Evolutionary conservation across 805 yeast genomes (phyloP), one percentile per base, ranked within the genome.

Genomic region (Candida incommunis): DNA sequence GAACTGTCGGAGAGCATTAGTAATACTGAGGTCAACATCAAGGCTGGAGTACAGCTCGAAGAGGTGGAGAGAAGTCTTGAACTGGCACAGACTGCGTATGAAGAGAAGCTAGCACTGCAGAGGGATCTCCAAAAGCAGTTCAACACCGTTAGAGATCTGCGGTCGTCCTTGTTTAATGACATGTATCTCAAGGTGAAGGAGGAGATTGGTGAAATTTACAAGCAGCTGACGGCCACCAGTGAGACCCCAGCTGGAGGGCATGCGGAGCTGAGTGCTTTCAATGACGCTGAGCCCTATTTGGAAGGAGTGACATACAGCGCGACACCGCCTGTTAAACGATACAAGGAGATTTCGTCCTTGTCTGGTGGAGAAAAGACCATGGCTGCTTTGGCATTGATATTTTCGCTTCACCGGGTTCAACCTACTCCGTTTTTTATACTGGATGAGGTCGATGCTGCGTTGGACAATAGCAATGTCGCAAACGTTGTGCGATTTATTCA

Each of bases 361-460:
- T 86, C 96, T 1, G 98, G 98, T 45, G 98, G 98, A 45, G 98
- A 92, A 59, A 87, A 88, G 59, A 84, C 96, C 1, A 80, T 92
- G 60, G 98, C 98, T 2, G 98, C 98, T 0, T 66, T 92, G 50
- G 96, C 97, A 0, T 67, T 92, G 50, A 62, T 92, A 42, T 92
- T 92, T 65, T 88, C 97, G 0, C 77, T 88, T 37, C 96, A 92
- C 59, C 79, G 94, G 0, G 82, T 68, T 63, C 90, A 80, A 43
- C 96, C 96, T 2, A 81, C 96, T 1, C 98, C 98, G 25, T 92
- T 92, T 59, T 90, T 92, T 59, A 95, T 92, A 0, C 67, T 92
- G 40, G 98, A 92, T 61, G 98, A 92, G 63, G 87, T 92, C n/a
- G 98, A 92, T 65, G 97, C 98, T 0, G 97, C 97, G 0, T 71